phyloP scores from a whole-genome alignment of 176 grass and related monocot species.

The Tuctoria greenei region DNA sequence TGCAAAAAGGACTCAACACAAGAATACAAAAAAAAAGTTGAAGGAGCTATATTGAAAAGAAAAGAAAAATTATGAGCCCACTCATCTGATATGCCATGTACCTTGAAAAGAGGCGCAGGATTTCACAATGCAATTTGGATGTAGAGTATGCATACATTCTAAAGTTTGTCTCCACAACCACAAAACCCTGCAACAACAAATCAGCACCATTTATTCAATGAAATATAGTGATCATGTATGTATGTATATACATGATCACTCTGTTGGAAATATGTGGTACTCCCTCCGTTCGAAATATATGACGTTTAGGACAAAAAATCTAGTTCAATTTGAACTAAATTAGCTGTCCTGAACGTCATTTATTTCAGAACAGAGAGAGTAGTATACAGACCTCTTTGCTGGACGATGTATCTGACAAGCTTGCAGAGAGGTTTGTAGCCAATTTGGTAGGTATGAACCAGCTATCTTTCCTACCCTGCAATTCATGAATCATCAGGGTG shows the following conservation, averaged over 20 bases:
- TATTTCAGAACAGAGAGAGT: too few species aligned
- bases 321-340: too few species aligned
- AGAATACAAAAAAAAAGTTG: too few species aligned
- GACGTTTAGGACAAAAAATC: too few species aligned
- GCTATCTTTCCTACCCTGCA: constrained; percentile 72
- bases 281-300: too few species aligned
- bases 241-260: too few species aligned
- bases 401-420: constrained; percentile 74
- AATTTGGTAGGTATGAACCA: constrained; percentile 98
- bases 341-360: too few species aligned
- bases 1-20: too few species aligned
- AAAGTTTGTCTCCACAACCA: constrained; percentile 96
- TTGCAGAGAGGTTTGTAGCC: constrained; percentile 87
- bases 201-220: background rate
- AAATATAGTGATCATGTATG: constrained; percentile 3
- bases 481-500: constrained; percentile 21
- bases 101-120: constrained; percentile 93
- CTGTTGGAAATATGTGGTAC: too few species aligned
- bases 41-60: constrained; percentile 3
- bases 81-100: constrained; percentile 35
- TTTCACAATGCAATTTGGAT: constrained; percentile 88
- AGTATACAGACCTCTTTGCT: constrained; percentile 78
- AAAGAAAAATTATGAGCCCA: constrained; percentile 9
- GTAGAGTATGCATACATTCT: constrained; percentile 88
- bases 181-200: constrained; percentile 70